phyloP scores from a whole-genome alignment of 441 rosid species.

The Brassica hybrid region DNA sequence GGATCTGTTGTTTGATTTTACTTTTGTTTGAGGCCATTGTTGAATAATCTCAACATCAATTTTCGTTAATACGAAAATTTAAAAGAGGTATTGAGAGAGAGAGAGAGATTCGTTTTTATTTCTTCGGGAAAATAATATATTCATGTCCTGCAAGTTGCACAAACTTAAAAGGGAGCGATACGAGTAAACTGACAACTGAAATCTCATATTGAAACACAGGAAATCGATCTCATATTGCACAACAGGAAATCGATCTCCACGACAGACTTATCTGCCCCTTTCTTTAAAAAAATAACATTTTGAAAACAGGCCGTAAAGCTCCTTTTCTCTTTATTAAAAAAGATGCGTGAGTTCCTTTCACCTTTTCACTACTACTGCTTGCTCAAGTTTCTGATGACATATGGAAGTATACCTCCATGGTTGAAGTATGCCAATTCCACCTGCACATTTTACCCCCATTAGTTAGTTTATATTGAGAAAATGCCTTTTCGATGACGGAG shows the following conservation, averaged over 20 bases:
- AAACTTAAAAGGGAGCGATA: neutral
- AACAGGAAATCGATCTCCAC: constrained; percentile 5
- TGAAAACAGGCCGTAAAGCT: constrained; percentile 5
- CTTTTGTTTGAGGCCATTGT: no score
- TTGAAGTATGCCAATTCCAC: no score
- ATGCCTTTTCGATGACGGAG: no score
- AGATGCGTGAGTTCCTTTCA: neutral
- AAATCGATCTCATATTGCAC: constrained; percentile 2
- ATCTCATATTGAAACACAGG: neutral
- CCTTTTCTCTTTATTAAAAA: constrained; percentile 13
- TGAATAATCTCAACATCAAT: neutral
- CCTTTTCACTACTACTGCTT: constrained; percentile 45
- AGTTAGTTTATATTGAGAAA: no score
- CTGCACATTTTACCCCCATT: neutral
- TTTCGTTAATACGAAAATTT: neutral
- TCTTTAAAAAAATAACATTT: neutral
- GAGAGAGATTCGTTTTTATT: constrained; percentile 9
- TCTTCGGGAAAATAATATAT: neutral
- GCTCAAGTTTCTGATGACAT: constrained; percentile 68
- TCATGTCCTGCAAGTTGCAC: neutral
- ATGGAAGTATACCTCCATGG: no score
- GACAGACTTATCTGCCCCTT: constrained; percentile 34
- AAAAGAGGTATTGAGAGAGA: neutral
- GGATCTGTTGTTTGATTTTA: neutral
- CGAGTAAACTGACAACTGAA: neutral